Evolutionary conservation across 139 green algal species (phyloP).

Genomic region (Closterium sp.): DNA sequence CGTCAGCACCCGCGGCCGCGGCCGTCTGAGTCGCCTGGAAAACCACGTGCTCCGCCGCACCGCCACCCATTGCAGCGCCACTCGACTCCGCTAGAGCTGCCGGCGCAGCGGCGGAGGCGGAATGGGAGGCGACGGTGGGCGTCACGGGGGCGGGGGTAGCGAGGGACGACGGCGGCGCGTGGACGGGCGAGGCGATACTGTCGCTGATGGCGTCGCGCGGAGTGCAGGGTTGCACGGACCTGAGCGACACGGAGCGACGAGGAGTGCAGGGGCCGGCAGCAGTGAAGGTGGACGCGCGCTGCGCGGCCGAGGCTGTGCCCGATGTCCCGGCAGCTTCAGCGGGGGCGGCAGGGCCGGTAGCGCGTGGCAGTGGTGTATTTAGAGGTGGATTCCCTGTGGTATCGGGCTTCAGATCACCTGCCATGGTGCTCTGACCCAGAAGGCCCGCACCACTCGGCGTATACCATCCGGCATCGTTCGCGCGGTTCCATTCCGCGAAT

Average conservation of each 20-base stretch:
- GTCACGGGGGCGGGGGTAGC: not conserved
- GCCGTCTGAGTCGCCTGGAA: not conserved
- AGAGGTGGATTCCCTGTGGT: not conserved
- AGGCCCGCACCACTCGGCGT: not conserved
- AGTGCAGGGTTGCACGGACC: not conserved
- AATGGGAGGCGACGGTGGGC: not conserved
- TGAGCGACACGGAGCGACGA: not conserved
- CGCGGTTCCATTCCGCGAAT: not conserved
- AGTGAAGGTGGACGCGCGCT: not conserved
- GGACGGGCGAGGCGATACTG: not conserved
- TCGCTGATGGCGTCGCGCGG: not conserved
- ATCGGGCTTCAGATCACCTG: not conserved
- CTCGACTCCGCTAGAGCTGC: not conserved
- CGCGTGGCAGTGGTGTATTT: not conserved
- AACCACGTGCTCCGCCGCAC: not conserved
- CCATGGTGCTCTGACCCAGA: not conserved
- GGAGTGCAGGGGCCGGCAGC: not conserved
- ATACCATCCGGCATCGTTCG: not conserved
- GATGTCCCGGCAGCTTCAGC: not conserved
- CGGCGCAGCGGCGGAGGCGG: too few species aligned
- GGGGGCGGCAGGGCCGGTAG: not conserved
- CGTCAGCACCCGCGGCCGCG: not conserved
- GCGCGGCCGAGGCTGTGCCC: not conserved
- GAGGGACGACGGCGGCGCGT: not conserved
- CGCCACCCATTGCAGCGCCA: not conserved